A percentile compares a stretch with the other conserved stretches of the same genome.
Conservation (phyloP, 306 rosid genomes). For the Prinsepia uniflora region DNA sequence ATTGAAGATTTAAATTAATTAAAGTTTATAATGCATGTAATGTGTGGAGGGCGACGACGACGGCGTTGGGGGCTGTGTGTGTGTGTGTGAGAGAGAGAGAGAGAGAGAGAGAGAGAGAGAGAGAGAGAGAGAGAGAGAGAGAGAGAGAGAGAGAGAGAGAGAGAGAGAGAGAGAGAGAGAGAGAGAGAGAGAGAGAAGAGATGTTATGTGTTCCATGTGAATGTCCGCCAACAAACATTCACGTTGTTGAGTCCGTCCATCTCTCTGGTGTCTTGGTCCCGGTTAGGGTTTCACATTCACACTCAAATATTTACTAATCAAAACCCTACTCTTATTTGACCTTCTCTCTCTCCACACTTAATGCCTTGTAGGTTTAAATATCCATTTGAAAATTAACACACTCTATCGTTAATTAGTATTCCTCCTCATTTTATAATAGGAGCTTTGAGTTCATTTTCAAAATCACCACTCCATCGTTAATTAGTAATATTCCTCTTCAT, state of each 20-base stretch:
- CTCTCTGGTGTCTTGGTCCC: slow-evolving; percentile 46
- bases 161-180: background rate
- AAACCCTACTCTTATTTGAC: slow-evolving; percentile 9
- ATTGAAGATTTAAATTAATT: too few relatives aligned
- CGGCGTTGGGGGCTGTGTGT: slow-evolving; percentile 22
- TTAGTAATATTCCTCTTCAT: too few relatives aligned
- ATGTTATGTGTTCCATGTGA: slow-evolving; percentile 43
- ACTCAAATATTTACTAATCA: background rate
- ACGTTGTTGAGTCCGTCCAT: slow-evolving; percentile 50
- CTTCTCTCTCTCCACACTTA: slow-evolving; percentile 11
- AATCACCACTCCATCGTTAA: too few relatives aligned
- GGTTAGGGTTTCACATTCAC: slow-evolving; percentile 37
- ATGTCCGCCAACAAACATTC: slow-evolving; percentile 71
- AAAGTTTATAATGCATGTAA: background rate
- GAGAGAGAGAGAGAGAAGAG: slow-evolving; percentile 16
- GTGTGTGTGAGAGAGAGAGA: slow-evolving; percentile 6
- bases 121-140: slow-evolving; percentile 11
- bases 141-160: background rate
- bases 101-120: slow-evolving; percentile 16
- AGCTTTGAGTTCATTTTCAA: too few relatives aligned
- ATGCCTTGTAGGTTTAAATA: slow-evolving; percentile 25
- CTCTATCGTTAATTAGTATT: too few relatives aligned
- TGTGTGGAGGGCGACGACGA: background rate
- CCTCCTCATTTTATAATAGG: too few relatives aligned
- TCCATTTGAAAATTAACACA: background rate